These are phyloP conservation scores for Chrysanthemum makinoi DNA, from an alignment of 129 eudicot species.

Conservation along the genomic window DNA sequence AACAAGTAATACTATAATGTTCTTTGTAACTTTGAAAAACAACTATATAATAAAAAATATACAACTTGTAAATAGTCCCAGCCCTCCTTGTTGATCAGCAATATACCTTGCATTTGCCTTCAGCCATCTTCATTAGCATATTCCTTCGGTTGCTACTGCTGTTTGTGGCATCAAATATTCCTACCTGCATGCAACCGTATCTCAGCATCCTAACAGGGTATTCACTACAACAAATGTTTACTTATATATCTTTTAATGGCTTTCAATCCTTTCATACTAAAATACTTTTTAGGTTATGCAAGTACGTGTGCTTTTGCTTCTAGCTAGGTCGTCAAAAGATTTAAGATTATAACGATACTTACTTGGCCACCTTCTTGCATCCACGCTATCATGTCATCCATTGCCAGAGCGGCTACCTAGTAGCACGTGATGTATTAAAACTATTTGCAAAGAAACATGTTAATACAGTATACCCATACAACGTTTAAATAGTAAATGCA, in stretches of 20 bases:
- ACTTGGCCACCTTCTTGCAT: conserved; percentile 99
- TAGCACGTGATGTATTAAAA: conserved; percentile 80
- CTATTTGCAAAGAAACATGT: conserved; percentile 62
- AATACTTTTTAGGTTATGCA: neutral
- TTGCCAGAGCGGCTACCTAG: conserved; percentile 99
- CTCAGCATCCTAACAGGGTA: neutral
- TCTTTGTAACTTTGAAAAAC: neutral
- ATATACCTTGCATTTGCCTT: conserved; percentile 96
- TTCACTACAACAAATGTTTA: neutral
- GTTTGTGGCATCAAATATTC: conserved; percentile 98
- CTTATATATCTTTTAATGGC: neutral
- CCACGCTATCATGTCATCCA: conserved; percentile 99
- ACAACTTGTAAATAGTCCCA: neutral
- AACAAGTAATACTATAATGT: conserved; percentile 12
- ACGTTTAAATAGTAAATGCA: neutral
- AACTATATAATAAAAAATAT: neutral
- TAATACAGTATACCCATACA: conserved; percentile 34
- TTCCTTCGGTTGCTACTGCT: conserved; percentile 83
- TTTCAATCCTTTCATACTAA: neutral
- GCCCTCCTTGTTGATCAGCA: neutral
- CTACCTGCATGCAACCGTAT: conserved; percentile 56
- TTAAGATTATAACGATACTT: conserved; percentile 28
- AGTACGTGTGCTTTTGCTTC: too few species aligned
- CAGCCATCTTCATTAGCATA: conserved; percentile 99
- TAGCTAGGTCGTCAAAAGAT: neutral